Evolutionary conservation across 164 flowering plant species (phyloP).

Genomic region (Macadamia integrifolia): DNA sequence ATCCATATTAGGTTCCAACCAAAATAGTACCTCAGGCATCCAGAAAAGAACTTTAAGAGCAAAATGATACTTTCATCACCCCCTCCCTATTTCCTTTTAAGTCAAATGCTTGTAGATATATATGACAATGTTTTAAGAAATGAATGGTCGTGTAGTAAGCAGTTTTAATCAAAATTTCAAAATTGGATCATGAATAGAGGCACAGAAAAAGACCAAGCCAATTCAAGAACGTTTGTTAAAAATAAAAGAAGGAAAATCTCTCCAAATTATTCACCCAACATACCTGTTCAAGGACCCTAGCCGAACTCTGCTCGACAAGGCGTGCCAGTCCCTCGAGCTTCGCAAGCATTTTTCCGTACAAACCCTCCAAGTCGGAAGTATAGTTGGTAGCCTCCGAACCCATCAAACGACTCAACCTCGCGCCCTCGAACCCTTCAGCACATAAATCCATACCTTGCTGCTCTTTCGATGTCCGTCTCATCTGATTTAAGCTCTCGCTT

Average conservation of each 20-base stretch:
- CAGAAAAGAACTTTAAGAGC: no score
- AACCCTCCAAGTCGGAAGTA: constrained; percentile 54
- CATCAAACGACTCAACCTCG: constrained; percentile 46
- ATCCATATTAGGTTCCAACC: no score
- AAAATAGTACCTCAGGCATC: no score
- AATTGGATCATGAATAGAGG: neutral
- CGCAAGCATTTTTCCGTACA: constrained; percentile 74
- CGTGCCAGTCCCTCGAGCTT: constrained; percentile 63
- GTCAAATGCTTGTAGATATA: no score
- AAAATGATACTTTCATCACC: no score
- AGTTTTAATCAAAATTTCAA: no score
- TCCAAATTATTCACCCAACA: neutral
- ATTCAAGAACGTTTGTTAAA: neutral
- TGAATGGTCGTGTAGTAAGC: no score
- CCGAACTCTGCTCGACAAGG: constrained; percentile 56
- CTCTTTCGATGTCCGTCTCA: constrained; percentile 30
- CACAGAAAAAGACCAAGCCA: neutral
- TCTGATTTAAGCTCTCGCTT: constrained; percentile 21
- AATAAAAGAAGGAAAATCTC: neutral
- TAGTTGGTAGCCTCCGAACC: constrained; percentile 56
- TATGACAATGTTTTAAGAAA: no score
- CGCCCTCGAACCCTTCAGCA: constrained; percentile 55
- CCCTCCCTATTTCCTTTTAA: no score
- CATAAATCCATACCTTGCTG: constrained; percentile 46
- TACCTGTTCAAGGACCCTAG: constrained; percentile 67